Evolutionary conservation across 2,329 filamentous ascomycete genomes (phyloP).

Genomic region (Aspergillus floridensis): DNA sequence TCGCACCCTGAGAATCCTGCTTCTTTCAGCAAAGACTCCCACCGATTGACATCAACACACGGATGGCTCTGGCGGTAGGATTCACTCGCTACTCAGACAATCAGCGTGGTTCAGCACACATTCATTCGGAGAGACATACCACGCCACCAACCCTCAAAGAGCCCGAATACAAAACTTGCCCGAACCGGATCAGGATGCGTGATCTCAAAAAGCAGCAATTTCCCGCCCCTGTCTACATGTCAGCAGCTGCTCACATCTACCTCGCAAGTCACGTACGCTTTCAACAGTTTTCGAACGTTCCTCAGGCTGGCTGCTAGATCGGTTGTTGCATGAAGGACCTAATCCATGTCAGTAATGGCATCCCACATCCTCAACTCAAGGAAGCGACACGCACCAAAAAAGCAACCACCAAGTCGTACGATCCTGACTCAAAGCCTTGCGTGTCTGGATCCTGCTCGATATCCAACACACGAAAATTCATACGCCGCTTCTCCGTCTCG

Average conservation of each 20-base stretch:
- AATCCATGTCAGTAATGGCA: not conserved
- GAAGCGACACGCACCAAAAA: conserved; percentile 7
- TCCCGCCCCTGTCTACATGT: conserved; percentile 8
- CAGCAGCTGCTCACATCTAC: not conserved
- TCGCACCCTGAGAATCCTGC: conserved; percentile 19
- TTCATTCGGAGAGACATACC: not conserved
- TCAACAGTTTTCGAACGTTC: conserved; percentile 14
- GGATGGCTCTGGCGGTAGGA: conserved; percentile 9
- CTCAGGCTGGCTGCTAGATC: conserved; percentile 5
- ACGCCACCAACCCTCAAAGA: conserved; percentile 17
- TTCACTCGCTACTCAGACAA: conserved; percentile 7
- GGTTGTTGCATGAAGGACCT: conserved; percentile 13
- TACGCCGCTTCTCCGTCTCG: conserved; percentile 4
- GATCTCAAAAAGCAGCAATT: conserved; percentile 13
- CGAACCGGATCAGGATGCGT: conserved; percentile 4
- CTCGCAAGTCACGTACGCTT: conserved; percentile 1
- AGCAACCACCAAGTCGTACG: conserved; percentile 20
- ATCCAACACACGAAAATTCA: conserved; percentile 15
- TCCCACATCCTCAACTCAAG: too few relatives aligned
- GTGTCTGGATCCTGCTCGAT: conserved; percentile 17
- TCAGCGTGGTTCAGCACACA: not conserved
- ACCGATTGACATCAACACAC: conserved; percentile 7
- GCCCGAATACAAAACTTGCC: conserved; percentile 10
- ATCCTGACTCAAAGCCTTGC: conserved; percentile 18
- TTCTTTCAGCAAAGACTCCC: conserved; percentile 10